These are phyloP conservation scores for Hordeum vulgare DNA, from an alignment of 176 grass and related monocot species.

Conservation along the genomic window MorexV3_pseudomolecules_assembly NC_058518.1:266814217-266814716, in stretches of 20 bases:
- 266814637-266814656: slow-evolving; percentile 83
- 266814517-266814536: slow-evolving; percentile 60
- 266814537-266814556: slow-evolving; percentile 44
- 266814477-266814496: neutral
- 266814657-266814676: slow-evolving; percentile 70
- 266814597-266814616: slow-evolving; percentile 51
- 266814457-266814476: neutral
- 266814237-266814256: neutral
- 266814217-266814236: slow-evolving; percentile 66
- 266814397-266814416: slow-evolving; percentile 59
- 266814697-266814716: slow-evolving; percentile 68
- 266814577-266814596: slow-evolving; percentile 52
- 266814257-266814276: neutral
- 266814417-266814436: neutral
- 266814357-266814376: slow-evolving; percentile 57
- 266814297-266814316: slow-evolving; percentile 36
- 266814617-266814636: slow-evolving; percentile 74
- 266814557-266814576: slow-evolving; percentile 61
- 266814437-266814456: neutral
- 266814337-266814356: slow-evolving; percentile 34
- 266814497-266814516: slow-evolving; percentile 47
- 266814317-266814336: slow-evolving; percentile 41
- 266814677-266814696: slow-evolving; percentile 60
- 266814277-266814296: neutral
- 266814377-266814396: slow-evolving; percentile 62